Base-by-base conservation (phyloP, 495 filamentous ascomycete genomes). In the Neurospora africana region DNA sequence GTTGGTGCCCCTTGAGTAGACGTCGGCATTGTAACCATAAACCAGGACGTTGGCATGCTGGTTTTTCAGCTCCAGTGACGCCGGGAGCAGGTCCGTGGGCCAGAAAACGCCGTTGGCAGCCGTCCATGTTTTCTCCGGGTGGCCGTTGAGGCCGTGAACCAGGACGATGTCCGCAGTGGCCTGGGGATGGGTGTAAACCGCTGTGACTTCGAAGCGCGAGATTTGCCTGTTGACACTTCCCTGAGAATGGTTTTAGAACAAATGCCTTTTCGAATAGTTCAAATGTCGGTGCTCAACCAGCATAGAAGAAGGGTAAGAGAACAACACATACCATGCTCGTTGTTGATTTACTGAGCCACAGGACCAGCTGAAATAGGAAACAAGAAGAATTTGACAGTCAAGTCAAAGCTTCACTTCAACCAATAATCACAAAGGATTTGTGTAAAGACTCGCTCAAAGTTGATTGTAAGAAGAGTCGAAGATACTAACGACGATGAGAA, bases 11-110 rank as follows among this genome's bases (percentile, higher is more conserved):
- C 82, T 81, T 21, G 80, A 85, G 47, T 89, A 88, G 38, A 94
- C 91, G 75, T 92, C 90, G 65, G 92, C 90, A 76, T 97, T 92
- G 78, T 95, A 97, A 4, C 93, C 93, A 77, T 94, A 96, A 7
- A 91, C 91, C 68, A 97, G 80, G 43, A 97, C 87, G 39, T 94
- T 87, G 27, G 90, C 89, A 70, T 87, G 88, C 67, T 86, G 84
- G 33, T 86, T 79, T 47, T 86, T 88, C 7, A 92, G 80, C 53
- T 86, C 88, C 8, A 92, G 80, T 11, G 91, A 84, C 1, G 82
- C 80, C 0, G 93, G 93, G 9, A 96, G 84, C 13, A 96, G 84
- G 73, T 94, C 89, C 17, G 85, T 80, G 0, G 93, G 91, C 93
- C 93, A 95, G 82, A 92, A 93, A 44, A 89, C 86, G 53, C 87